Conservation (phyloP, 140 eudicot genomes). For the Senecio squalidus region DNA sequence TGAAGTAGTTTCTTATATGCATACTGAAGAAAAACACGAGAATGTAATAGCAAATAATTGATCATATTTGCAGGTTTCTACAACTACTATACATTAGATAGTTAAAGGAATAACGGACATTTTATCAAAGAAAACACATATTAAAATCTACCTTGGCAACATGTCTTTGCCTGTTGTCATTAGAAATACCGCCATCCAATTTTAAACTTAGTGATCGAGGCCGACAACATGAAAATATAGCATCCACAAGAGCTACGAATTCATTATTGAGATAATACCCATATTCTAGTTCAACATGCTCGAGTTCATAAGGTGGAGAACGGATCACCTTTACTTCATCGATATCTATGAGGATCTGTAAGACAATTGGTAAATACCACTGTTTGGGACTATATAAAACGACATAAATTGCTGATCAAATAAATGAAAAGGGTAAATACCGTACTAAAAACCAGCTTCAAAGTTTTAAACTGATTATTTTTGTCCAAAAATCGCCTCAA, state of each 20-base stretch:
- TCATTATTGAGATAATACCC: no score
- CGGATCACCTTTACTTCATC: background rate
- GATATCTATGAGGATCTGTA: background rate
- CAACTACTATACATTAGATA: no score
- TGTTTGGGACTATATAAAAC: background rate
- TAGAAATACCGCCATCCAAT: background rate
- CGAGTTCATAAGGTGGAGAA: background rate
- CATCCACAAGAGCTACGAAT: background rate
- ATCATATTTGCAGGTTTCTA: no score
- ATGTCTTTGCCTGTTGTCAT: background rate
- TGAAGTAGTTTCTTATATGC: background rate
- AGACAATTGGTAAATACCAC: background rate
- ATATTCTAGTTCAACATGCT: background rate
- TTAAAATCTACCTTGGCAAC: background rate
- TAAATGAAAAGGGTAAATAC: background rate
- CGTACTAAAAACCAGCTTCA: background rate
- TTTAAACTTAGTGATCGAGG: background rate
- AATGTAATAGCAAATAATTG: background rate
- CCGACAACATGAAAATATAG: background rate
- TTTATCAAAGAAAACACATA: background rate
- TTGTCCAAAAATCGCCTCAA: background rate
- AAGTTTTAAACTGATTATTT: no score
- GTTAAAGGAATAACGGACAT: background rate
- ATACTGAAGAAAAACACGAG: background rate
- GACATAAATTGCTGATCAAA: background rate